Conservation (phyloP, 495 filamentous ascomycete species). For the Penicillium egyptiacum region DNA sequence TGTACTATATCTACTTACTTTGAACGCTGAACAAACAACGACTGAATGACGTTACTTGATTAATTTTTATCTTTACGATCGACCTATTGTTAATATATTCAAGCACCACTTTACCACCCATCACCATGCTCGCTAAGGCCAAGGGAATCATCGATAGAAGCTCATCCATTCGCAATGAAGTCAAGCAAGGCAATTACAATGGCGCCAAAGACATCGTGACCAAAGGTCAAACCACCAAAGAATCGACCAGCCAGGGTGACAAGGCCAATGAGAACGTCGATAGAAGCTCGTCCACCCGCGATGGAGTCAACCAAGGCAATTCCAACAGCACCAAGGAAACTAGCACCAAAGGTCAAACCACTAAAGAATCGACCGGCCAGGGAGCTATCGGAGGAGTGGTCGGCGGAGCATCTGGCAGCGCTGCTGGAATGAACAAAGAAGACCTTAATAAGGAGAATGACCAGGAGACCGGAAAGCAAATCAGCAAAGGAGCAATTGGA, state of each 20-base stretch:
- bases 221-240: constrained; percentile 16
- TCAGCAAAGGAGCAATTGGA: constrained; percentile 3
- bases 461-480: constrained; percentile 11
- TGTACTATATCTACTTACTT: neutral
- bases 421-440: constrained; percentile 8
- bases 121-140: constrained; percentile 24
- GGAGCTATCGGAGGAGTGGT: constrained; percentile 4
- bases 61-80: constrained; percentile 4
- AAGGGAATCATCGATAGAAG: constrained; percentile 17
- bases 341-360: constrained; percentile 15
- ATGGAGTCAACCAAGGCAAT: constrained; percentile 17
- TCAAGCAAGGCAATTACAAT: constrained; percentile 17
- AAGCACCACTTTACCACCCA: neutral
- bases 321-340: constrained; percentile 14
- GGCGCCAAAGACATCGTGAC: constrained; percentile 13
- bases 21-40: constrained; percentile 10
- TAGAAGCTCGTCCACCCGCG: constrained; percentile 14
- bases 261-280: constrained; percentile 16
- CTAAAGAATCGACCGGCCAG: constrained; percentile 7
- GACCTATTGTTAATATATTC: constrained; percentile 1
- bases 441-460: constrained; percentile 11
- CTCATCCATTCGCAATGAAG: constrained; percentile 12
- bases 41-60: constrained; percentile 4
- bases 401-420: constrained; percentile 5
- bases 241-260: constrained; percentile 10